Evolutionary conservation across 1,284 basidiomycete species (phyloP).

Genomic region (Ceratobasidium sp.): DNA sequence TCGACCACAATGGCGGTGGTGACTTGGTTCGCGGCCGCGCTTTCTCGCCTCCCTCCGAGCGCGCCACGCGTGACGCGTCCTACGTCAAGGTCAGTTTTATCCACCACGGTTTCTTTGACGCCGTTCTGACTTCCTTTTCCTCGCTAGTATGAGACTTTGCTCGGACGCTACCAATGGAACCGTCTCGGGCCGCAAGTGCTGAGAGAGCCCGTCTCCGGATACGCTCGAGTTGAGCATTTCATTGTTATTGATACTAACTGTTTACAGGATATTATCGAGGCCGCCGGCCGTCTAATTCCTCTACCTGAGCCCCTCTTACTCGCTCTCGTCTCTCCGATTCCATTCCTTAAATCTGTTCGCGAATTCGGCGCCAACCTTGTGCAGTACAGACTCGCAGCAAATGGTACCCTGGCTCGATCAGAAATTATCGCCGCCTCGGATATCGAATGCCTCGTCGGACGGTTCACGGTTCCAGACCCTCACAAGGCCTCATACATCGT

Average conservation of each 20-base stretch:
- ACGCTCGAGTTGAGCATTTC: neutral
- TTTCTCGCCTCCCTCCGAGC: neutral
- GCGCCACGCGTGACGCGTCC: neutral
- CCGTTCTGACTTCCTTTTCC: no score
- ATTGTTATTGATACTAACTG: slow-evolving; percentile 1
- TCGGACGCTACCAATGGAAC: neutral
- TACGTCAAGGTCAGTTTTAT: slow-evolving; percentile 8
- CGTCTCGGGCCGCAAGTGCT: no score
- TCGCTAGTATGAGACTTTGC: neutral
- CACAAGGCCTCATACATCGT: slow-evolving; percentile 45
- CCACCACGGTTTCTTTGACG: neutral
- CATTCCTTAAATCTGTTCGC: neutral
- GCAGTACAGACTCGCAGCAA: neutral
- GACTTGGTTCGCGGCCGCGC: neutral
- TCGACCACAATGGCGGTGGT: neutral
- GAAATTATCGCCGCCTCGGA: neutral
- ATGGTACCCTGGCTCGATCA: neutral
- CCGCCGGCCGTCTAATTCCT: slow-evolving; percentile 15
- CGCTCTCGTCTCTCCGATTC: neutral
- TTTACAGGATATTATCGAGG: neutral
- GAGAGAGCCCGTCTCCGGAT: neutral
- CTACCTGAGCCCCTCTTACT: neutral
- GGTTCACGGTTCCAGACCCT: neutral
- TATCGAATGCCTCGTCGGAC: slow-evolving; percentile 17
- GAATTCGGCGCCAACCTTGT: neutral